These are phyloP conservation scores for Suillus hirtellus DNA, from an alignment of 768 basidiomycete genomes.

Conservation along the genomic window DNA sequence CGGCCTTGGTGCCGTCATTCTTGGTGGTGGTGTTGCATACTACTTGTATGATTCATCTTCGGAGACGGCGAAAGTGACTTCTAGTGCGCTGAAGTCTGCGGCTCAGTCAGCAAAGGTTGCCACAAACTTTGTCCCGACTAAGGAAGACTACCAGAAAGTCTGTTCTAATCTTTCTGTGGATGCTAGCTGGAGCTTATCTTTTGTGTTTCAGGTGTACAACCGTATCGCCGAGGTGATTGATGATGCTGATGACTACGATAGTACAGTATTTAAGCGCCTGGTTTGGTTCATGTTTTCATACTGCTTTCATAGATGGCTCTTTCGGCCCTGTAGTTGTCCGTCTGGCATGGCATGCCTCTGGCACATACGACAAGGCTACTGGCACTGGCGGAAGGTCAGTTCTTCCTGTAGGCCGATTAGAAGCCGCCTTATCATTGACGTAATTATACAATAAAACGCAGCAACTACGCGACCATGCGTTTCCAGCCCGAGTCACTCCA, in stretches of 20 bases:
- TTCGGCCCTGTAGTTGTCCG: constrained; percentile 87
- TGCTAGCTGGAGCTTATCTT: neutral
- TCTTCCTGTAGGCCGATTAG: neutral
- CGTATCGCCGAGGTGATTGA: constrained; percentile 77
- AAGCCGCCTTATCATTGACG: constrained; percentile 15
- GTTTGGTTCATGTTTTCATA: constrained; percentile 4
- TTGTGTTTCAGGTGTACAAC: constrained; percentile 75
- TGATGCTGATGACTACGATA: constrained; percentile 76
- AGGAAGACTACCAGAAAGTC: constrained; percentile 91
- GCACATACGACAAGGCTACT: constrained; percentile 83
- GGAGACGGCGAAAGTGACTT: constrained; percentile 50
- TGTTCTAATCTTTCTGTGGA: constrained; percentile 9
- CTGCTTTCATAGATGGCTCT: constrained; percentile 64
- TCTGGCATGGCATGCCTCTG: constrained; percentile 93
- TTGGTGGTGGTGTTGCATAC: constrained; percentile 63
- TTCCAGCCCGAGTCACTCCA: constrained; percentile 88
- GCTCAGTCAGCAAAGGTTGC: constrained; percentile 62
- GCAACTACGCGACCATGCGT: constrained; percentile 99
- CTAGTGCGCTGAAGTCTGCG: constrained; percentile 59
- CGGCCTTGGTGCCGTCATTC: constrained; percentile 60
- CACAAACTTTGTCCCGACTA: constrained; percentile 70
- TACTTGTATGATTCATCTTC: constrained; percentile 51
- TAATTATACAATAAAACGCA: constrained; percentile 26
- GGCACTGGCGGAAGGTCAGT: constrained; percentile 78
- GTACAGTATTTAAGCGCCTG: constrained; percentile 40